Base-by-base conservation (phyloP, 73 alveolate species). In the Paramecium biaurelia region DNA sequence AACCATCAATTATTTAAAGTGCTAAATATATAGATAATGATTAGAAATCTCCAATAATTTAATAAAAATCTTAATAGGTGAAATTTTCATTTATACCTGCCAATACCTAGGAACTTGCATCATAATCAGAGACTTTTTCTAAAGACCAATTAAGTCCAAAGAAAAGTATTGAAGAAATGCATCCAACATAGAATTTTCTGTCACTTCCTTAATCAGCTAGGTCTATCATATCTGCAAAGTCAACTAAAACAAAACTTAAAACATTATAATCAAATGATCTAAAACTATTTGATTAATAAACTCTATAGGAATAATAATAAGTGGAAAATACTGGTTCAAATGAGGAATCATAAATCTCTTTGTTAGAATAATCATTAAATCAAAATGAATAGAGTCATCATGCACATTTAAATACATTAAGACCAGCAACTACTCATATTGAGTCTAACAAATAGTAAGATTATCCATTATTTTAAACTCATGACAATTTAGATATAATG, bases 201-300 rank as follows among this genome's bases (percentile, higher is more conserved):
- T 63, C 84, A 26, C 84, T 49, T 63, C 84, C 84, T 30, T 26
- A 26, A 63, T 63, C 84, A 30, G 41, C 84, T 14, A 63, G 84
- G 11, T 11, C 84, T 26, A 2, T 63, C 10, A 63, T 30, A 1
- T 26, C 84, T 12, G 84, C 84, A 10, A 63, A 63, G 28, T 26
- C 84, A 26, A 63, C 84, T 2, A 63, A 63, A 26, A 63, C 49
- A 26, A 63, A 63, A n/a, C 49, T 63, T 12, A 63, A 63, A 7
- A 63, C 84, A 63, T 18, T 63, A 23, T 30, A 63, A 63, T 63
- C 84, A 3, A 63, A 63, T 63, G 84, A 63, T 2, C 2, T 11
- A 63, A 30, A 63, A 63, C 0, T 30, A 32, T 6, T 30, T 63
- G 41, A 63, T 12, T 20, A 63, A 26, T 6, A 26, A 63, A 63